A percentile compares a stretch with the other conserved stretches of the same genome.
Conservation (phyloP, 257 asterid genomes). For the Anisodus acutangulus region DNA sequence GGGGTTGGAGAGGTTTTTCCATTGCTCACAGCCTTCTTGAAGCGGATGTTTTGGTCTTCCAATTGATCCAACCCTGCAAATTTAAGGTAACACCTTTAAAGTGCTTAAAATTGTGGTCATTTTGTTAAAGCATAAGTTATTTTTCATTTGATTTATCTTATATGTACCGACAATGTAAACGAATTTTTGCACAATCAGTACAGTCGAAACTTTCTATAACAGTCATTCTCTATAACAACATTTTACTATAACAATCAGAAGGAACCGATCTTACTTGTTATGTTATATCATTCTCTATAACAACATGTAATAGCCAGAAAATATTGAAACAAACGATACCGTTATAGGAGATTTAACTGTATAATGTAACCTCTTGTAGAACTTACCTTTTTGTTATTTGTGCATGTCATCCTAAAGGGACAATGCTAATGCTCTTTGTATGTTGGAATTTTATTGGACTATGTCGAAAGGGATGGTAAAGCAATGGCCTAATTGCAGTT, state of each 20-base stretch:
- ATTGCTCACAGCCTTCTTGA: constrained; percentile 61
- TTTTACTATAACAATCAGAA: too few species aligned
- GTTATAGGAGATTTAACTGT: too few species aligned
- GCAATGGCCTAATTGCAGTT: not conserved
- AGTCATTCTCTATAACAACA: too few species aligned
- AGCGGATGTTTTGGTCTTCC: constrained; percentile 72
- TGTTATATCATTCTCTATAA: too few species aligned
- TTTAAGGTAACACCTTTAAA: constrained; percentile 54
- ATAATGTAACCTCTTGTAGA: not conserved
- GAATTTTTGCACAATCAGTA: not conserved
- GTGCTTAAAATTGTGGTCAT: not conserved
- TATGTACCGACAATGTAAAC: not conserved
- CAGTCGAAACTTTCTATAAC: too few species aligned
- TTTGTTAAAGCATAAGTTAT: not conserved
- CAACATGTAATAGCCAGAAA: too few species aligned
- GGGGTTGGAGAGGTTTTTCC: constrained; percentile 81
- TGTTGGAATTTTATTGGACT: not conserved
- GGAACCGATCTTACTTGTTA: too few species aligned
- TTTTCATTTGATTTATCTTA: not conserved
- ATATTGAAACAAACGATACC: too few species aligned
- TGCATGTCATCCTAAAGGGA: not conserved
- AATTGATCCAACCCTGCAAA: constrained; percentile 55
- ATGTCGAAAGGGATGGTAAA: constrained; percentile 10
- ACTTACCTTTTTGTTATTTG: not conserved
- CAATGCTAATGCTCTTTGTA: not conserved